phyloP scores from a whole-genome alignment of 2,329 filamentous ascomycete genomes.

The Fusarium napiforme region DNA sequence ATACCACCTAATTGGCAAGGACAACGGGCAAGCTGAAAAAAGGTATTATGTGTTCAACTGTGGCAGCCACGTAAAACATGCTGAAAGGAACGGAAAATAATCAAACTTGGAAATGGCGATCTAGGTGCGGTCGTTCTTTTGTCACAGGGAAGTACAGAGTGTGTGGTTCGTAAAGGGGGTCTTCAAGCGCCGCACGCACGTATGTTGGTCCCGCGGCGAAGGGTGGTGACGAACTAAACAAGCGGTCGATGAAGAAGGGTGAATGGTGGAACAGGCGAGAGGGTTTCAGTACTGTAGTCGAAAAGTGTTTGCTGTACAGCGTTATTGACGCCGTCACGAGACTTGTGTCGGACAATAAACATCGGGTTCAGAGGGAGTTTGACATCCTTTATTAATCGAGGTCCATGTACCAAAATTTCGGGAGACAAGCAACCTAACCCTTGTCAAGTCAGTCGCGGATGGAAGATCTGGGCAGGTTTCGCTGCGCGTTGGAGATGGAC shows the following conservation, averaged over 20 bases:
- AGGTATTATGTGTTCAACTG: slow-evolving; percentile 28
- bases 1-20: slow-evolving; percentile 16
- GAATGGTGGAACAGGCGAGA: slow-evolving; percentile 1
- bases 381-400: slow-evolving; percentile 1
- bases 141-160: slow-evolving; percentile 4
- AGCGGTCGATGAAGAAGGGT: slow-evolving; percentile 20
- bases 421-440: slow-evolving; percentile 19
- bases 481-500: slow-evolving; percentile 26
- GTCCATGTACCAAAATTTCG: slow-evolving; percentile 31
- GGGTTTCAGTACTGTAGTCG: not conserved
- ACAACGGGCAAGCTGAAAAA: slow-evolving; percentile 10
- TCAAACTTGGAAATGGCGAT: slow-evolving; percentile 5
- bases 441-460: slow-evolving; percentile 36
- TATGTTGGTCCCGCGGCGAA: slow-evolving; percentile 12
- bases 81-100: slow-evolving; percentile 24
- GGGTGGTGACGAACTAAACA: slow-evolving; percentile 34
- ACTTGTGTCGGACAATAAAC: not conserved
- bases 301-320: slow-evolving; percentile 3
- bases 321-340: slow-evolving; percentile 15
- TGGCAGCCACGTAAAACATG: slow-evolving; percentile 35
- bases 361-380: not conserved
- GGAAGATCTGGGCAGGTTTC: slow-evolving; percentile 26
- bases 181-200: slow-evolving; percentile 30
- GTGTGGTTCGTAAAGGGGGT: slow-evolving; percentile 31
- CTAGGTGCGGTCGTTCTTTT: not conserved